phyloP scores from a whole-genome alignment of 164 flowering plant species.

The Vitis riparia region DNA sequence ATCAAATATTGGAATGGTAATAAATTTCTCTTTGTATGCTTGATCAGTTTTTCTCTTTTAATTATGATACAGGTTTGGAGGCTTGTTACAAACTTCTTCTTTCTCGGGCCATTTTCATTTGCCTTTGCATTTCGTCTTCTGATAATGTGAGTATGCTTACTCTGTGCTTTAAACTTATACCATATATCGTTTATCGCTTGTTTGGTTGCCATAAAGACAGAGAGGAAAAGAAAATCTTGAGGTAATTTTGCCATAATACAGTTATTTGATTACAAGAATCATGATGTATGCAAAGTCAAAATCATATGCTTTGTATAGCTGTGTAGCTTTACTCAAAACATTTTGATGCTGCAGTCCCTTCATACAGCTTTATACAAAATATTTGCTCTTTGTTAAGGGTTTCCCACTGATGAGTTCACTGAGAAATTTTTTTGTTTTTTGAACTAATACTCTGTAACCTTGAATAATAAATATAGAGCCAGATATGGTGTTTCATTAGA shows the following conservation, averaged over 20 bases:
- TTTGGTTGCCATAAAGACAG: neutral
- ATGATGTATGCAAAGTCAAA: too few species aligned
- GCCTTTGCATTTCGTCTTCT: constrained; percentile 43
- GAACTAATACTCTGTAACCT: constrained; percentile 1
- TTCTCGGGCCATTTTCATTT: constrained; percentile 47
- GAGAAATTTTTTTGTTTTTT: neutral
- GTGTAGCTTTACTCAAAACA: too few species aligned
- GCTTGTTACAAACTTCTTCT: constrained; percentile 57
- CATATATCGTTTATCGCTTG: neutral
- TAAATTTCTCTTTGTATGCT: too few species aligned
- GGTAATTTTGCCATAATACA: too few species aligned
- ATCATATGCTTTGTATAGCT: too few species aligned
- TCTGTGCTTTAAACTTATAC: neutral
- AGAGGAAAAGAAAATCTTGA: too few species aligned
- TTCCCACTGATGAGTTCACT: too few species aligned
- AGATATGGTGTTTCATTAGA: constrained; percentile 57
- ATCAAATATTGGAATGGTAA: too few species aligned
- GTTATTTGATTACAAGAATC: too few species aligned
- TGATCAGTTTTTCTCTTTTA: neutral
- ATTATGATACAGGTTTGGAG: constrained; percentile 51
- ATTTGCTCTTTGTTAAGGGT: neutral
- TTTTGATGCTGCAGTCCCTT: too few species aligned
- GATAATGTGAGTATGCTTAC: constrained; percentile 37
- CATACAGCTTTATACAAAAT: too few species aligned
- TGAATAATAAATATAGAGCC: constrained; percentile 29